These are phyloP conservation scores for Leishmania martiniquensis DNA, from an alignment of 208 protist genomes.

Conservation along the genomic window DNA sequence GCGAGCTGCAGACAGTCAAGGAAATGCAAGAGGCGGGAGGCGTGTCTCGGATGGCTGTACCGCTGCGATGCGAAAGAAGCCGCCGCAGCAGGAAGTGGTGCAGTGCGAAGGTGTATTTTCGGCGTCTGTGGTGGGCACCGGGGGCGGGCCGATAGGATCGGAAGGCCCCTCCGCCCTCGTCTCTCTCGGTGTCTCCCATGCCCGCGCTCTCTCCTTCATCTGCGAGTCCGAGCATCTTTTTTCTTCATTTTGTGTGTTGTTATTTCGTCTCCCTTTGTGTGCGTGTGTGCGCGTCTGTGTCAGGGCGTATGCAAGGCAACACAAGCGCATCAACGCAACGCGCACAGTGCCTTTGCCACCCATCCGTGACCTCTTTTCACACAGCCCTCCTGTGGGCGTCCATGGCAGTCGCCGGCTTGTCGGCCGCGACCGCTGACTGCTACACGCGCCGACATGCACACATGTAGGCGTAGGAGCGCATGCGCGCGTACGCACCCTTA, in stretches of 20 bases:
- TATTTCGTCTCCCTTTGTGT: not conserved
- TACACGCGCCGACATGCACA: not conserved
- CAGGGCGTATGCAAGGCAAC: not conserved
- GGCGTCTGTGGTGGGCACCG: not conserved
- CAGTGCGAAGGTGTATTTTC: not conserved
- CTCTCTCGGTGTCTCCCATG: not conserved
- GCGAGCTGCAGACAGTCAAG: not conserved
- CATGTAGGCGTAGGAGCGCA: not conserved
- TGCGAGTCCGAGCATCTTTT: not conserved
- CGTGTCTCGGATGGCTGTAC: not conserved
- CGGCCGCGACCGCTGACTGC: not conserved
- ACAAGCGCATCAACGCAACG: not conserved
- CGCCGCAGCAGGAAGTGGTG: not conserved
- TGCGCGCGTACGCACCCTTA: not conserved
- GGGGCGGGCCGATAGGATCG: not conserved
- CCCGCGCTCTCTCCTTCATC: not conserved
- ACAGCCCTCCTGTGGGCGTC: not conserved
- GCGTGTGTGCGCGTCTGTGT: not conserved
- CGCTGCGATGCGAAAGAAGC: not conserved
- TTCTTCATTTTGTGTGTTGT: conserved; percentile 1
- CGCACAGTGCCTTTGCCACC: not conserved
- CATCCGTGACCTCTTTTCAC: not conserved
- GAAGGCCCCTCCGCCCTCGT: not conserved
- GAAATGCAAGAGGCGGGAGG: not conserved
- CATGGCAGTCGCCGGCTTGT: not conserved